Base-by-base conservation (phyloP, 352 stramenopile species). In the Phytopythium mirpurense region DNA sequence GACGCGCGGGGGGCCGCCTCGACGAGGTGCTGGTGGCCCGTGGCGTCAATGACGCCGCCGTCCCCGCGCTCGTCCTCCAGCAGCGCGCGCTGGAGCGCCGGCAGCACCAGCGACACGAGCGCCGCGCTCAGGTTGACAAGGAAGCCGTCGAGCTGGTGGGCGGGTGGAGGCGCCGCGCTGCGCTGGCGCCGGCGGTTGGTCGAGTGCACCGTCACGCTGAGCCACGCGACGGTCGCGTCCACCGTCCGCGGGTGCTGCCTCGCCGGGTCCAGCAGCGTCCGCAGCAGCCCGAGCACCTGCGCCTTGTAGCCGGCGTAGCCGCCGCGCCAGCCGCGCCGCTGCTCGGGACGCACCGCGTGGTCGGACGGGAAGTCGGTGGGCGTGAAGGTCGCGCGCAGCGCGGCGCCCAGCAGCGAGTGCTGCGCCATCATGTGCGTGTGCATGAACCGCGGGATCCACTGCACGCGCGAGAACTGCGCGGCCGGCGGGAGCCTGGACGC, bases 301-400 rank as follows among this genome's bases (percentile, higher is more conserved):
- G 48, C 26, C 19, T 75, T 72, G 23, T 78, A 45, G 6, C 60
- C 43, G 0, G 37, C 18, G 48, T 79, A 87, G 3, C 70, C 72
- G 46, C 56, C 66, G 19, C 60, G 62, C 78, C 78, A 89, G 24
- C 86, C 65, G 5, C 59, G 34, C 34, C 73, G 70, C 36, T 87
- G 54, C 8, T 23, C 66, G 43, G 7, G 55, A 44, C 38, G 60
- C 55, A 10, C 66, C 53, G 54, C 65, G 54, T 21, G 47, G 35
- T 54, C 47, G 11, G 53, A 51, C 51, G 32, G 53, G 54, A 37
- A 74, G 23, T 86, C 76, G 19, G 87, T 70, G 1, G 77, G 70
- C 60, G 88, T 80, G 27, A 66, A 79, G 16, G 75, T 82, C 48
- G 69, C 74, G 14, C 78, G 72, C 24, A 92, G 60, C 52, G 88